Conservation (phyloP, 1,284 basidiomycete species). For the Marasmius oreades region DNA sequence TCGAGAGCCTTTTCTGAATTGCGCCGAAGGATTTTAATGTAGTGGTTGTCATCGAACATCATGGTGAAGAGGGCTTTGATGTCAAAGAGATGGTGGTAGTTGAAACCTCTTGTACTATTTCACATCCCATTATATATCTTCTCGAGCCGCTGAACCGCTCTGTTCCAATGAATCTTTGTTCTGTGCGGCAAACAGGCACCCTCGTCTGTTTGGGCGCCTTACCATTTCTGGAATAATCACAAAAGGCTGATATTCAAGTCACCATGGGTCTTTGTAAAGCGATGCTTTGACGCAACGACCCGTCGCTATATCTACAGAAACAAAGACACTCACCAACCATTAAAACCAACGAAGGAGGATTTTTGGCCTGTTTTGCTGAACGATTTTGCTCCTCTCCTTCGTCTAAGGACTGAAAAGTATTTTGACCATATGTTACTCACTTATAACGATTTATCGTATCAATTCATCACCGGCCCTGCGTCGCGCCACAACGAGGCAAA, state of each 20-base stretch:
- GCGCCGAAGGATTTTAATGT: neutral
- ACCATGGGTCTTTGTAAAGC: neutral
- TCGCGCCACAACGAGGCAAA: too few relatives aligned
- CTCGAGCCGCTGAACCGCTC: conserved; percentile 9
- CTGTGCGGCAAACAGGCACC: conserved; percentile 16
- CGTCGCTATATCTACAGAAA: neutral
- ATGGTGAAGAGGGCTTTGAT: neutral
- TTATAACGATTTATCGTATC: too few relatives aligned
- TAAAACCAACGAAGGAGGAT: too few relatives aligned
- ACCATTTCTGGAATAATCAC: conserved; percentile 8
- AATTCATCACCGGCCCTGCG: too few relatives aligned
- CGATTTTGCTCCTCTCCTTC: too few relatives aligned
- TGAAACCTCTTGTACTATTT: conserved; percentile 1
- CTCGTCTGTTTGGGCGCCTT: neutral
- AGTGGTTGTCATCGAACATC: neutral
- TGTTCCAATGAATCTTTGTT: conserved; percentile 12
- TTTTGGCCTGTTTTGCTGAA: too few relatives aligned
- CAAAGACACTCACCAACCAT: neutral
- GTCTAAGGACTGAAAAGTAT: too few relatives aligned
- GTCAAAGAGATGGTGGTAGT: neutral
- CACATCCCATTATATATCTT: conserved; percentile 9
- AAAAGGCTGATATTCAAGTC: neutral
- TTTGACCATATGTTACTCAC: too few relatives aligned
- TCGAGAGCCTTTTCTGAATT: neutral
- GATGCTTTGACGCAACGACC: neutral